These are phyloP conservation scores for Yamadazyma endophytica DNA, from an alignment of 805 yeast genomes.

Conservation along the genomic window DNA sequence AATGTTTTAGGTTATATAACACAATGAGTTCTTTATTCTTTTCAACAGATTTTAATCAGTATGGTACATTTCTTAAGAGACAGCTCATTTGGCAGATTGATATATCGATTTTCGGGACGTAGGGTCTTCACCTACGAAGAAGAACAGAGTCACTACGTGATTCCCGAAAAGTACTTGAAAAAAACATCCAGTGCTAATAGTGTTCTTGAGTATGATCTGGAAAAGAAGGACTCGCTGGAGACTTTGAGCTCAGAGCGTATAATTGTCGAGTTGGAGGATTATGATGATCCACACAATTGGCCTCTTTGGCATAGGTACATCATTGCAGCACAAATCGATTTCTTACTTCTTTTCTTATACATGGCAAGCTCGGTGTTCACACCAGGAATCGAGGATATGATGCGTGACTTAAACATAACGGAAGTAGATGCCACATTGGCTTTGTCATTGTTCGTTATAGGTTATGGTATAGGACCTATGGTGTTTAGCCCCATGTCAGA, in stretches of 20 bases:
- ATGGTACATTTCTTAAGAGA: constrained; percentile 27
- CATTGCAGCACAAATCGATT: constrained; percentile 23
- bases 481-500: constrained; percentile 59
- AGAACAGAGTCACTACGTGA: constrained; percentile 23
- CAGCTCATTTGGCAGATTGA: constrained; percentile 25
- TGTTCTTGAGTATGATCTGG: too few species aligned
- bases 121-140: constrained; percentile 21
- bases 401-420: constrained; percentile 41
- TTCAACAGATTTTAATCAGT: too few species aligned
- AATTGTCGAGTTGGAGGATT: constrained; percentile 30
- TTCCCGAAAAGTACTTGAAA: constrained; percentile 32
- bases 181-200: too few species aligned
- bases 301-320: constrained; percentile 34
- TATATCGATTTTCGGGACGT: constrained; percentile 23
- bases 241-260: constrained; percentile 1
- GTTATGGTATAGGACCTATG: constrained; percentile 63
- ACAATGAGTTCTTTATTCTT: too few species aligned
- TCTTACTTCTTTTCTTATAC: constrained; percentile 30
- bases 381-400: constrained; percentile 47
- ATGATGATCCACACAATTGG: constrained; percentile 57
- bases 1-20: too few species aligned
- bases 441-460: constrained; percentile 53
- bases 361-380: constrained; percentile 56
- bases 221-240: too few species aligned
- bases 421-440: constrained; percentile 46